phyloP scores from a whole-genome alignment of 2,329 filamentous ascomycete genomes.

The Knufia fluminis region DNA sequence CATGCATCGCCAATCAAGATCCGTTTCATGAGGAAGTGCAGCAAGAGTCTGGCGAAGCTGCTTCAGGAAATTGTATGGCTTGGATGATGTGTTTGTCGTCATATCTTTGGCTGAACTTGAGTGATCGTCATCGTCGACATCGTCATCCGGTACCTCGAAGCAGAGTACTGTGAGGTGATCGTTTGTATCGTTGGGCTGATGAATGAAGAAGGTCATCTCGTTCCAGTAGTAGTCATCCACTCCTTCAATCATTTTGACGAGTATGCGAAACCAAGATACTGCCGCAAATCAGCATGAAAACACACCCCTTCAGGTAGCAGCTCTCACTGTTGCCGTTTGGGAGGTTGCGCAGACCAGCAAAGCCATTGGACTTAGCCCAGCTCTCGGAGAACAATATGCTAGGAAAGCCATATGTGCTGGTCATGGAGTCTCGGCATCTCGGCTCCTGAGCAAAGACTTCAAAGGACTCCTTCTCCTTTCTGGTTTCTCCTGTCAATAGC shows the following conservation, averaged over 20 bases:
- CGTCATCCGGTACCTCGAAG: constrained; percentile 5
- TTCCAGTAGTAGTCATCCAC: constrained; percentile 2
- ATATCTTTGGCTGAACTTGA: neutral
- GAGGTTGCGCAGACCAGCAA: neutral
- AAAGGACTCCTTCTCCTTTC: constrained; percentile 3
- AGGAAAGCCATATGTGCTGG: neutral
- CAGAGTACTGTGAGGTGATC: neutral
- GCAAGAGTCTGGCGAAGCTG: too few species aligned
- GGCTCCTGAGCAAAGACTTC: neutral
- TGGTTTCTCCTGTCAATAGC: neutral
- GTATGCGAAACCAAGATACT: constrained; percentile 4
- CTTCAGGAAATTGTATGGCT: constrained; percentile 1
- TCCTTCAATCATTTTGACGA: constrained; percentile 1
- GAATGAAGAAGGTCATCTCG: constrained; percentile 5
- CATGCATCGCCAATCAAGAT: constrained; percentile 4
- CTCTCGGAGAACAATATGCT: neutral
- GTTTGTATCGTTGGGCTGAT: neutral
- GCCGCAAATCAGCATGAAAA: too few species aligned
- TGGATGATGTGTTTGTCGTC: too few species aligned
- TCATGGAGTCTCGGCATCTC: neutral
- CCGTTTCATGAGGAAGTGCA: neutral
- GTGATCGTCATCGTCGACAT: neutral
- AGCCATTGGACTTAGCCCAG: constrained; percentile 7
- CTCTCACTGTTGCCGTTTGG: constrained; percentile 1
- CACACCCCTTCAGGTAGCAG: too few species aligned